A percentile compares a stretch with the other conserved stretches of the same genome.
Evolutionary conservation across 2,329 filamentous ascomycete species (phyloP).

Genomic region (Monosporascus sp.): DNA sequence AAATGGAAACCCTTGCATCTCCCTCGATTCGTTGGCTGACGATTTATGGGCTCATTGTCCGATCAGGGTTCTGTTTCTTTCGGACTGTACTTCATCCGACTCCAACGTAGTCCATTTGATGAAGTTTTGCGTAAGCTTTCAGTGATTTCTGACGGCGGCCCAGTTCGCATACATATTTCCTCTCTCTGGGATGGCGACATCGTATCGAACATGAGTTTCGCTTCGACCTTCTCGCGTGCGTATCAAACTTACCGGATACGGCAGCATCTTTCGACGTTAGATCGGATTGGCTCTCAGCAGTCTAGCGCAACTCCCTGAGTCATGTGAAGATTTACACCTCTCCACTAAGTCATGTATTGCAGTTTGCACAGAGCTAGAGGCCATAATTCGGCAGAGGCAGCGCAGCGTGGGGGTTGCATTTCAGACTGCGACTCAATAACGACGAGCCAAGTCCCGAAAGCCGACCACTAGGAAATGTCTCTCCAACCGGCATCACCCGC

Average conservation of each 20-base stretch:
- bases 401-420: neutral
- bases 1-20: neutral
- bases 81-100: neutral
- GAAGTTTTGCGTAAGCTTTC: too few species aligned
- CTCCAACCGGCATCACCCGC: neutral
- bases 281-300: too few species aligned
- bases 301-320: too few species aligned
- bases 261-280: too few species aligned
- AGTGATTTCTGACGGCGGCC: too few species aligned
- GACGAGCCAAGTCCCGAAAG: neutral
- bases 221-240: too few species aligned
- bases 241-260: too few species aligned
- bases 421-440: neutral
- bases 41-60: neutral
- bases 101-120: too few species aligned
- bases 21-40: neutral
- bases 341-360: neutral
- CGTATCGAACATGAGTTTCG: too few species aligned
- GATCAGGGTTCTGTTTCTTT: neutral
- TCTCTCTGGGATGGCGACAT: too few species aligned
- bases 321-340: too few species aligned
- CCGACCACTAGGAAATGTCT: neutral
- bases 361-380: neutral
- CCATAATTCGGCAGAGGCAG: neutral
- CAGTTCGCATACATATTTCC: too few species aligned